Evolutionary conservation across 1,139 yeast species (phyloP), one percentile per base, ranked within the genome.

Genomic region (Yarrowia galli): DNA sequence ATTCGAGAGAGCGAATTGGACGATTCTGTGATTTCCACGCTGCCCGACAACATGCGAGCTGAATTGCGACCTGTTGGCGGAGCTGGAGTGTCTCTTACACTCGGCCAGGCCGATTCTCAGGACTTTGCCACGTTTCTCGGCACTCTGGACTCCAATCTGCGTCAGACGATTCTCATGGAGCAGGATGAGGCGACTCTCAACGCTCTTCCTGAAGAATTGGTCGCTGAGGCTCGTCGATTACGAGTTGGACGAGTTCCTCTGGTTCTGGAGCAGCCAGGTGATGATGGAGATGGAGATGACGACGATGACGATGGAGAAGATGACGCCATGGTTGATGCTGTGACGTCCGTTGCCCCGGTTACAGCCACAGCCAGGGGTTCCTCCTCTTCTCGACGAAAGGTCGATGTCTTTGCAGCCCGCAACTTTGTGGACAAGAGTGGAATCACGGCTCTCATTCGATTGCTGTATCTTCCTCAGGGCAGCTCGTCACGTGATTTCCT

Each of bases 361-460:
- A n/a, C n/a, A n/a, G n/a, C n/a, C n/a, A n/a, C n/a, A n/a, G n/a
- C n/a, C n/a, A n/a, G n/a, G n/a, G n/a, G n/a, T n/a, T n/a, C n/a
- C n/a, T n/a, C n/a, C n/a, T n/a, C n/a, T n/a, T n/a, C n/a, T n/a
- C 65, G 65, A 16, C 73, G 68, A 56, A 74, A 73, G 68, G 69
- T 70, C 20, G 69, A 72, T 12, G 70, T 74, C 10, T 75, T 75
- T 8, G 77, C 78, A 3, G 70, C 77, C 4, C 67, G 74, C 53
- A 92, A 97, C 3, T 78, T 92, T 69, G 82, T 91, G 68, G 98
- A 93, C 73, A 84, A 87, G 67, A 80, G 86, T 15, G 97, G 97
- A 25, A 85, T 91, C 69, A 88, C 96, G 8, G 84, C 97, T 0
- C 74, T 93, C 53, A 77, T 91, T 67, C 84, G 93, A 69, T 81